A percentile compares a stretch with the other conserved stretches of the same genome.
These are phyloP conservation scores for Ustilago shanxiensis DNA, from an alignment of 1,284 basidiomycete genomes.

Conservation along the genomic window DNA sequence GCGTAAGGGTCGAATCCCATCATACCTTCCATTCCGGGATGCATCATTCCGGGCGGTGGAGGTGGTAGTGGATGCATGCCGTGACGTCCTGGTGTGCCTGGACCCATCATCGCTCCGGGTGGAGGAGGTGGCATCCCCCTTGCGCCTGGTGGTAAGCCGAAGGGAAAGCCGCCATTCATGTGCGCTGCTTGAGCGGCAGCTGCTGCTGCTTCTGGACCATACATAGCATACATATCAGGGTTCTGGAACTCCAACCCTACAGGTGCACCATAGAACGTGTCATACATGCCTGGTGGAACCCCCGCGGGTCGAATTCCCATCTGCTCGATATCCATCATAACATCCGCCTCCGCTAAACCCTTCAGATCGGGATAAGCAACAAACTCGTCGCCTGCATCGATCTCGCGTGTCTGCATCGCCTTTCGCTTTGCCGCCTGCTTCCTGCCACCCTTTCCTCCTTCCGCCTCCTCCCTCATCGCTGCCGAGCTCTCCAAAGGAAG, in stretches of 20 bases:
- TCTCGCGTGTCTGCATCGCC: slow-evolving; percentile 33
- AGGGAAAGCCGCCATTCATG: slow-evolving; percentile 44
- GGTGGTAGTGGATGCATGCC: slow-evolving; percentile 37
- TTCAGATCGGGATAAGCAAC: slow-evolving; percentile 67
- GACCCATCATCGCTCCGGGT: slow-evolving; percentile 45
- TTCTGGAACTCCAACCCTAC: slow-evolving; percentile 41
- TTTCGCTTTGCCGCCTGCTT: slow-evolving; percentile 47
- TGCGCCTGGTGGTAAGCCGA: slow-evolving; percentile 26
- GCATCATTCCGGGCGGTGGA: slow-evolving; percentile 32
- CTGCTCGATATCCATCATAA: slow-evolving; percentile 66
- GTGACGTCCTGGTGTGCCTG: slow-evolving; percentile 32
- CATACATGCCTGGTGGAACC: slow-evolving; percentile 45
- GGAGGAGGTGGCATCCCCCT: slow-evolving; percentile 36
- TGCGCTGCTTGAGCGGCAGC: slow-evolving; percentile 48
- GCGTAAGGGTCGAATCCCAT: slow-evolving; percentile 47
- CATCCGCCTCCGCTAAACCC: slow-evolving; percentile 61
- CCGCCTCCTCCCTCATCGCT: slow-evolving; percentile 10
- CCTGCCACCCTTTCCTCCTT: slow-evolving; percentile 14
- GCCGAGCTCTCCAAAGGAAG: slow-evolving; percentile 19
- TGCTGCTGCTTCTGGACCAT: slow-evolving; percentile 47
- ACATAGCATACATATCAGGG: slow-evolving; percentile 48
- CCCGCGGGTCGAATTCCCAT: slow-evolving; percentile 62
- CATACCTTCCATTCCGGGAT: slow-evolving; percentile 45
- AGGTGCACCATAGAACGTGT: slow-evolving; percentile 41
- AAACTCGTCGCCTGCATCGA: slow-evolving; percentile 45